Conservation (phyloP, 768 basidiomycete genomes). For the Naganishia randhawae region DNA sequence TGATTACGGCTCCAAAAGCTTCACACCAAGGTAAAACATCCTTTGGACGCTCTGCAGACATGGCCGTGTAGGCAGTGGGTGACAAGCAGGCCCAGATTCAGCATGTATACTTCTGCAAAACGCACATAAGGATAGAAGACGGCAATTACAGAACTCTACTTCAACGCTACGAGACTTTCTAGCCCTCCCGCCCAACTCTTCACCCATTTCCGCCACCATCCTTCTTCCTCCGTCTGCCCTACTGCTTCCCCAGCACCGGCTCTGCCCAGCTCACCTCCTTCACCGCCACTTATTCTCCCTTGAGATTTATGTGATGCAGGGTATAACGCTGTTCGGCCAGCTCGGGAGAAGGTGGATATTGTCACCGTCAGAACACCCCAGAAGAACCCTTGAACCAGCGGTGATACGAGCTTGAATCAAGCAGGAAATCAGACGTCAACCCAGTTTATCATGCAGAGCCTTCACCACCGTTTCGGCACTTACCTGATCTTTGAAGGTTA, state of each 20-base stretch:
- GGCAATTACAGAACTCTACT: not conserved
- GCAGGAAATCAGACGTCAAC: not conserved
- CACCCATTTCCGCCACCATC: slow-evolving; percentile 47
- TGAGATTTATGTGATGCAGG: slow-evolving; percentile 38
- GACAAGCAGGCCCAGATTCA: too few relatives aligned
- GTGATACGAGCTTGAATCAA: slow-evolving; percentile 41
- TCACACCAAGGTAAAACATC: too few relatives aligned
- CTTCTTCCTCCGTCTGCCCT: slow-evolving; percentile 29
- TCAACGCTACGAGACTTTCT: slow-evolving; percentile 32
- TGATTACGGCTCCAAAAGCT: too few relatives aligned
- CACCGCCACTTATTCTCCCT: slow-evolving; percentile 43
- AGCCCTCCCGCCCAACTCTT: slow-evolving; percentile 45
- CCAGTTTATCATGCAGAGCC: not conserved
- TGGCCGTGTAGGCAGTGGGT: too few relatives aligned
- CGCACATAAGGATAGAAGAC: too few relatives aligned
- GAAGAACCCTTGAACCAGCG: slow-evolving; percentile 46
- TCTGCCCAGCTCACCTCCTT: slow-evolving; percentile 25
- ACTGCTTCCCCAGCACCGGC: slow-evolving; percentile 35
- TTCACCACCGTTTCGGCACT: slow-evolving; percentile 21
- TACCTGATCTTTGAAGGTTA: slow-evolving; percentile 49
- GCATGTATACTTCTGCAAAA: too few relatives aligned
- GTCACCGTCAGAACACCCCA: slow-evolving; percentile 47
- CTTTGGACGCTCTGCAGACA: too few relatives aligned
- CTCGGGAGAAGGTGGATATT: slow-evolving; percentile 34
- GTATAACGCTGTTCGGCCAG: slow-evolving; percentile 38